A percentile compares a stretch with the other conserved stretches of the same genome.
Conservation (phyloP, 495 filamentous ascomycete species). For the Podospora sp. region DNA sequence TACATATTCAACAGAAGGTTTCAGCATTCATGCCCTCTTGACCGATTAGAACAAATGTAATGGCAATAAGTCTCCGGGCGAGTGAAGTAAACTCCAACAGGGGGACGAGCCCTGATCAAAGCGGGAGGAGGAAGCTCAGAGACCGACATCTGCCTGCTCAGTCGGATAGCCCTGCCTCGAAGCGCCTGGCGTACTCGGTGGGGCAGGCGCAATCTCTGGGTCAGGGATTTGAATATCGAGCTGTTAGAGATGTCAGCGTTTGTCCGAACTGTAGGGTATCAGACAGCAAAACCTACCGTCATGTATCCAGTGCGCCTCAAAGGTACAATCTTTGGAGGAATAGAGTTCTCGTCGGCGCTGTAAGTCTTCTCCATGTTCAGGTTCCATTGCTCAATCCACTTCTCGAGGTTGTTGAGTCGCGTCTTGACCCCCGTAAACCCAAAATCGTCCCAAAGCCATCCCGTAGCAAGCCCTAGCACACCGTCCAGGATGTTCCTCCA, state of each 20-base stretch:
- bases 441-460: constrained; percentile 93
- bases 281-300: constrained; percentile 59
- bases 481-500: constrained; percentile 75
- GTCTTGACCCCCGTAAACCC: constrained; percentile 72
- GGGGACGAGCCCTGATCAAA: background rate
- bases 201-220: constrained; percentile 39
- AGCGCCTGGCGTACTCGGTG: constrained; percentile 33
- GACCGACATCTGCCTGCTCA: constrained; percentile 20
- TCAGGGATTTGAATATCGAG: constrained; percentile 44
- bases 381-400: constrained; percentile 83
- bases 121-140: constrained; percentile 3
- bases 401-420: constrained; percentile 67
- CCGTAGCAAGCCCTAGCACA: constrained; percentile 73
- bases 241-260: constrained; percentile 26
- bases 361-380: constrained; percentile 57
- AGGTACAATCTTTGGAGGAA: constrained; percentile 69
- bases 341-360: constrained; percentile 53
- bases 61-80: background rate
- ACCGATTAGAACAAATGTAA: constrained; percentile 18
- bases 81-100: background rate
- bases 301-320: constrained; percentile 84
- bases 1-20: constrained; percentile 3
- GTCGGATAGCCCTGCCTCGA: constrained; percentile 22
- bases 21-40: constrained; percentile 18
- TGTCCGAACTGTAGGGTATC: background rate